Evolutionary conservation across 2,329 filamentous ascomycete species (phyloP).

Genomic region (Neofusicoccum cordaticola): DNA sequence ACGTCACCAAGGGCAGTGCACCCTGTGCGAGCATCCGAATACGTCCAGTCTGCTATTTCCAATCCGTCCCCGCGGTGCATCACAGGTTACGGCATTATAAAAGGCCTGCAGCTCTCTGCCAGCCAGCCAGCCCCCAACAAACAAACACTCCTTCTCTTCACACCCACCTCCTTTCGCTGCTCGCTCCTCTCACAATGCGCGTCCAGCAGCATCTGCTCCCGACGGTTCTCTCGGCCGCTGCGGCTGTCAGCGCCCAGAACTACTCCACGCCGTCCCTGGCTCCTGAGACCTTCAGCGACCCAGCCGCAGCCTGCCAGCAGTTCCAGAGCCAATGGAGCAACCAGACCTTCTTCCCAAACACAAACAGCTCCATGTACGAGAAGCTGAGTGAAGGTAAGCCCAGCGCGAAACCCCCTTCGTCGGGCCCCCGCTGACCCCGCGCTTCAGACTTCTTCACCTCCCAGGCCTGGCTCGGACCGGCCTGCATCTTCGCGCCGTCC

Average conservation of each 20-base stretch:
- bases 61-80: neutral
- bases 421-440: neutral
- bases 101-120: neutral
- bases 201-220: neutral
- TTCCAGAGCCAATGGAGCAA: neutral
- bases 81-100: neutral
- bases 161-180: neutral
- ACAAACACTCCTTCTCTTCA: neutral
- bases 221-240: neutral
- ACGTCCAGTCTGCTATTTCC: neutral
- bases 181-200: neutral
- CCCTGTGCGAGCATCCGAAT: neutral
- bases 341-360: neutral
- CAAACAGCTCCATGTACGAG: neutral
- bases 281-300: neutral
- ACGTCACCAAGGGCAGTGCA: neutral
- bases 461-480: constrained; percentile 12
- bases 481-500: constrained; percentile 23
- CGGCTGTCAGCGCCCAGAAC: neutral
- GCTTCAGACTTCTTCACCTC: neutral
- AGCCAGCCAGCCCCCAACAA: neutral
- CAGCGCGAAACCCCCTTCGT: neutral
- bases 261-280: neutral
- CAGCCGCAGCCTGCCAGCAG: neutral
- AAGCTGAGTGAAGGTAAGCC: neutral